Evolutionary conservation across 2,329 filamentous ascomycete genomes (phyloP), one percentile per base, ranked within the genome.

Genomic region (Myriosclerotinia scirpicola): DNA sequence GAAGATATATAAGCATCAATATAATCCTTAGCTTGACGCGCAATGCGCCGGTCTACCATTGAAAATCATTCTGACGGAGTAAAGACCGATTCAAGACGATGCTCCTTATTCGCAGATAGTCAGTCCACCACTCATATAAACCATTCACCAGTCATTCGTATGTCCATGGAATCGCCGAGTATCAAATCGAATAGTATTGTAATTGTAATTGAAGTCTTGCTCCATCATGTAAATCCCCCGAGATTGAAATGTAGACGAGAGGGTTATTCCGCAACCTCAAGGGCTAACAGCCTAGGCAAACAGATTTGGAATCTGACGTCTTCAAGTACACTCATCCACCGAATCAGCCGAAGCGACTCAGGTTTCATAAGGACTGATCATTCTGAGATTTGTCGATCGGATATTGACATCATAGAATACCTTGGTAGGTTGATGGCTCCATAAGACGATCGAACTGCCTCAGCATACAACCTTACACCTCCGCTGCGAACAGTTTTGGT

Each of bases 301-400:
- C 85, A 87, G 91, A 88, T 81, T 83, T 88, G 90, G 90, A 94
- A 94, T 94, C 93, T 93, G 87, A 87, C 85, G 85, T 84, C 88
- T 83, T 81, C 82, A 80, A 80, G 80, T 80, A 78, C 78, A 80
- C 79, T 77, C 77, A 80, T 81, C 81, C 81, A 82, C 85, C 83
- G 85, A 86, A 85, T 92, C 89, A 89, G 81, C 83, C 84, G 83
- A 78, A 80, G 85, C 88, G 88, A 91, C 86, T 85, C 84, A 86
- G 85, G 86, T 84, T 83, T 81, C 81, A 67, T 80, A 79, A 81
- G 81, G 79, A 82, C 82, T 80, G 79, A 81, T 95, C 85, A 76
- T 79, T 97, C 89, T 96, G 79, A 91, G 89, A 95, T 88, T 91
- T 95, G 93, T 96, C 92, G 90, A 93, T 91, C 87, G 90, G 90